Base-by-base conservation (phyloP, 163 green algal species). In the Prototheca cutis region DNA sequence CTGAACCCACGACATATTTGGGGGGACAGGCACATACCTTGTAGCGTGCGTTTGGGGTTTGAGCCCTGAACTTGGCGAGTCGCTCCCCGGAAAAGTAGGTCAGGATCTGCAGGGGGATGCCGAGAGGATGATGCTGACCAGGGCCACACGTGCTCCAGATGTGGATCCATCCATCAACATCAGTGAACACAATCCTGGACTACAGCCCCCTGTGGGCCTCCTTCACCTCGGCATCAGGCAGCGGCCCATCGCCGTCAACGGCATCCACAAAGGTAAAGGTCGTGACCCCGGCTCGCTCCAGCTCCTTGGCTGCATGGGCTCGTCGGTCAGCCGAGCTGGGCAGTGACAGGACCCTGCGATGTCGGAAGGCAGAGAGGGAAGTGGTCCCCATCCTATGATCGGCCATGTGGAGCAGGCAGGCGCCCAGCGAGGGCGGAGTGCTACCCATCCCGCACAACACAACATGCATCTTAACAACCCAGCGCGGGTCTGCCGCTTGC, bases 41-140 rank as follows among this genome's bases (percentile, higher is more conserved):
- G 52, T 58, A 58, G 5, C 52, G 52, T 21, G 52, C 52, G 52
- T 58, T 58, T 7, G 13, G 15, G 7, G 52, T 58, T 17, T 18
- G 52, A 6, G 10, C 21, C 28, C 52, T 17, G 4, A 33, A 58
- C 4, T 58, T 58, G 52, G 30, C 30, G 29, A 58, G 52, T 2
- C 52, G 29, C 52, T 40, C 29, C 19, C 52, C 52, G 10, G 5
- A 4, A 13, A 58, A 40, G 52, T 42, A 58, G 17, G 52, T 23
- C 30, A 25, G 17, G 42, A 51, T 23, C 42, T 51, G 42, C 36
- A 45, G 13, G 36, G 36, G 36, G 13, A 21, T 45, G n/a, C n/a
- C n/a, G n/a, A n/a, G n/a, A n/a, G n/a, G n/a, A n/a, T n/a, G n/a
- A n/a, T n/a, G n/a, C n/a, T n/a, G n/a, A n/a, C n/a, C n/a, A n/a